Conservation (phyloP, 257 asterid genomes). For the Solanum virginianum region DNA sequence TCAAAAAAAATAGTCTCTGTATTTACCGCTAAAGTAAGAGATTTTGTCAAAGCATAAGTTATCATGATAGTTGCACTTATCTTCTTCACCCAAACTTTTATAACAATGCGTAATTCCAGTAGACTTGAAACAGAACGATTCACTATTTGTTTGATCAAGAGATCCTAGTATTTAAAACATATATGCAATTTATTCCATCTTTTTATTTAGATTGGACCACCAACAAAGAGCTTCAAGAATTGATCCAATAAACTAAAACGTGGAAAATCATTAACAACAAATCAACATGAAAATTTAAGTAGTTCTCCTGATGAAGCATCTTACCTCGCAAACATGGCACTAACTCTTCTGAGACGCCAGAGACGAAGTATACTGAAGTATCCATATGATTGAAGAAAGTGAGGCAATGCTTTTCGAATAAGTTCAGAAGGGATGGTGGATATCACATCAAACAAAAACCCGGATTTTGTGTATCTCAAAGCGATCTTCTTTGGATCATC, state of each 20-base stretch:
- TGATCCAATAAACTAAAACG: background rate
- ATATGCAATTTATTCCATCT: background rate
- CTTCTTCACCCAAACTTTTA: background rate
- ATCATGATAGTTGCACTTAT: background rate
- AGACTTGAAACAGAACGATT: background rate
- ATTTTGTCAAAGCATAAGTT: background rate
- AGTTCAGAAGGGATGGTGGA: slow-evolving; percentile 60
- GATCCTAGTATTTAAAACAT: background rate
- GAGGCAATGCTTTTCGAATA: slow-evolving; percentile 24
- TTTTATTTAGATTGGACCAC: background rate
- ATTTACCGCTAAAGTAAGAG: background rate
- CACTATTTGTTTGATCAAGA: background rate
- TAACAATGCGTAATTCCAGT: background rate
- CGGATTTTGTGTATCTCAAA: slow-evolving; percentile 34
- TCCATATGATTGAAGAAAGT: slow-evolving; percentile 20
- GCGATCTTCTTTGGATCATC: slow-evolving; percentile 48
- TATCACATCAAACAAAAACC: slow-evolving; percentile 54
- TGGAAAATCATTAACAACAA: background rate
- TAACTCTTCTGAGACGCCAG: slow-evolving; percentile 81
- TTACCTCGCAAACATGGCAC: slow-evolving; percentile 59
- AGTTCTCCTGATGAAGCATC: background rate
- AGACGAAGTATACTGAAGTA: slow-evolving; percentile 65
- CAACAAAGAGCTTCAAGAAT: background rate
- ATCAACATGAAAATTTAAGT: background rate
- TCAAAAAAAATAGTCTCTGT: background rate